Evolutionary conservation across 1,139 yeast species (phyloP).

Genomic region (Hyphopichia wangnamkhiaoensis): DNA sequence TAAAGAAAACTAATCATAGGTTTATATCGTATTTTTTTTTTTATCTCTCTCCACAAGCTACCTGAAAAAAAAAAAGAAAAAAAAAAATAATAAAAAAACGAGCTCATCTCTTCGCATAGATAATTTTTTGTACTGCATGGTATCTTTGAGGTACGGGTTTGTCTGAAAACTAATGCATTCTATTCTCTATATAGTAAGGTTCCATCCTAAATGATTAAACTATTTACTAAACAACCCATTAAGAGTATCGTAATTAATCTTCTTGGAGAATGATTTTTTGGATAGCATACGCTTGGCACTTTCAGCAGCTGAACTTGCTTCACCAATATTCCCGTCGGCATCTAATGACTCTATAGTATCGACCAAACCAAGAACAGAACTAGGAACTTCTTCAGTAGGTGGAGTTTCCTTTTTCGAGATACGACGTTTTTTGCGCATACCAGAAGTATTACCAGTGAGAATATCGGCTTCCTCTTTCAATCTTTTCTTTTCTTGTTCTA

Average conservation of each 20-base stretch:
- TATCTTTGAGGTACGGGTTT: too few species aligned
- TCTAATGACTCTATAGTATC: constrained; percentile 41
- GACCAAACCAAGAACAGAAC: constrained; percentile 33
- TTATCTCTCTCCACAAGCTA: constrained; percentile 11
- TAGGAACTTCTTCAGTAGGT: constrained; percentile 20
- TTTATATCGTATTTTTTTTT: constrained; percentile 6
- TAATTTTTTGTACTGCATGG: too few species aligned
- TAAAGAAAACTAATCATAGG: not conserved
- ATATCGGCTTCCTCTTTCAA: constrained; percentile 86
- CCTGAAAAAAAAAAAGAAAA: constrained; percentile 9
- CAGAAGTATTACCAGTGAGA: constrained; percentile 70
- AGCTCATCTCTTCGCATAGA: too few species aligned
- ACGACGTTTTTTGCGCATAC: constrained; percentile 36
- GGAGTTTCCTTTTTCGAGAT: constrained; percentile 11
- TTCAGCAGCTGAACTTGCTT: constrained; percentile 61
- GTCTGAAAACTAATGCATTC: too few species aligned
- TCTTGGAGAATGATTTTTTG: constrained; percentile 75
- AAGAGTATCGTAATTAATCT: constrained; percentile 82
- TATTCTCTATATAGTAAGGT: too few species aligned
- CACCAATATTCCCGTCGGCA: constrained; percentile 46
- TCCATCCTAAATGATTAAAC: too few species aligned
- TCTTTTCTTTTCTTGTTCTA: constrained; percentile 83
- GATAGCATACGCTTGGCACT: constrained; percentile 71
- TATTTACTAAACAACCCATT: constrained; percentile 53
- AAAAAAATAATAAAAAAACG: constrained; percentile 6